Evolutionary conservation across 345 rosid species (phyloP).

Genomic region (Ceriops decandra): DNA sequence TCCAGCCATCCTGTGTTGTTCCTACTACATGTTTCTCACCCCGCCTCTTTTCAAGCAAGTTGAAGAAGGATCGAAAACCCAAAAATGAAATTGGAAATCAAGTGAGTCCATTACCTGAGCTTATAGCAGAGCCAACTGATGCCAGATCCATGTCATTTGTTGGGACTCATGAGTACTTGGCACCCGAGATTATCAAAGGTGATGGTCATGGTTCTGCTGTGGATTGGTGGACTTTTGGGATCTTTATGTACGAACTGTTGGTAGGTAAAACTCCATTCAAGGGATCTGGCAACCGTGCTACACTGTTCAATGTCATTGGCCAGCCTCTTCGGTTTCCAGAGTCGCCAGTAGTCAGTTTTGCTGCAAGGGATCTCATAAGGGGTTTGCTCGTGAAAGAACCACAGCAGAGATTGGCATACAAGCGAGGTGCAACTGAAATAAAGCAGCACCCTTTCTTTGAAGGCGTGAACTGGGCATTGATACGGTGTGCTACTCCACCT

Average conservation of each 20-base stretch:
- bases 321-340: constrained; percentile 91
- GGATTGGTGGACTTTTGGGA: constrained; percentile 97
- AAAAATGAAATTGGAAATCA: constrained; percentile 67
- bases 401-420: constrained; percentile 70
- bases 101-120: constrained; percentile 82
- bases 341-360: constrained; percentile 68
- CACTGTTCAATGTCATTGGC: constrained; percentile 85
- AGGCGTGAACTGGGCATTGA: constrained; percentile 91
- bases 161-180: constrained; percentile 91
- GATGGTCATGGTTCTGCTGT: constrained; percentile 98
- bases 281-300: constrained; percentile 83
- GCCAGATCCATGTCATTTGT: constrained; percentile 95
- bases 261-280: constrained; percentile 90
- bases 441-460: constrained; percentile 92
- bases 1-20: constrained; percentile 75
- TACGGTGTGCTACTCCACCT: constrained; percentile 81
- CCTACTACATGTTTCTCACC: constrained; percentile 86
- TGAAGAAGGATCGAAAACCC: constrained; percentile 63
- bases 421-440: constrained; percentile 88
- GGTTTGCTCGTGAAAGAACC: constrained; percentile 85
- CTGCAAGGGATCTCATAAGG: constrained; percentile 73
- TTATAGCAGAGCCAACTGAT: constrained; percentile 83
- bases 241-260: constrained; percentile 74
- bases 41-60: constrained; percentile 75
- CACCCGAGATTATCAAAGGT: constrained; percentile 84